Evolutionary conservation across 1,284 basidiomycete species (phyloP), one percentile per base, ranked within the genome.

Genomic region (Volvariella surrecta): DNA sequence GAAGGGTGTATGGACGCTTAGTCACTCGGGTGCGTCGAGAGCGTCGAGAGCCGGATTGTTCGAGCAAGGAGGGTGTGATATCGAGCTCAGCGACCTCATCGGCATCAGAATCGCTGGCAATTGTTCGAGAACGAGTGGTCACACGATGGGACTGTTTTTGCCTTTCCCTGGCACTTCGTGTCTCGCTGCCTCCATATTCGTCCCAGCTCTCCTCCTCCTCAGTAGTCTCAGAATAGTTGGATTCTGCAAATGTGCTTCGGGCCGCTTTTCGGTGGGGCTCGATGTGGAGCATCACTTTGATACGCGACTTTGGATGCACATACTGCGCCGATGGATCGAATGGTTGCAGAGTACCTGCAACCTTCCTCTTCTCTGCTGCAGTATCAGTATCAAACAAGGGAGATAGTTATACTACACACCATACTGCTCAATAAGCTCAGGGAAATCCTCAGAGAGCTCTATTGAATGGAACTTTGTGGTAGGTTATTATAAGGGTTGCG

Each of bases 281-380:
- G 51, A 64, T 55, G 39, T 52, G 62, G 34, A 67, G 44, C 32
- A 54, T 59, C 20, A 63, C 48, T 49, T 60, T 64, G 44, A 78
- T 55, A 32, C 82, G 78, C 45, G 74, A 76, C 16, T 65, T 55
- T n/a, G 76, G 74, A 51, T 85, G 79, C 3, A 88, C 66, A 47
- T 75, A 68, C 15, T 56, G 48, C 2, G 73, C 73, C 19, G 70
- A 68, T n/a, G 82, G 82, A 53, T 85, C 73, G 55, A 88, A 87
- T 0, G 58, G 54, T 0, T 57, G 58, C 19, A 82, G 60, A 4
- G 54, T 49, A 15, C 70, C 72, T 3, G 52, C 54, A 32, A 47
- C 54, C 52, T 74, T 71, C 49, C 62, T 67, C 35, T 51, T 58
- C 48, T 68, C 78, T 81, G 44, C 11, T 32, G 34, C n/a, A 19